Evolutionary conservation across 2,329 filamentous ascomycete species (phyloP).

Genomic region (Colletotrichum sublineola): DNA sequence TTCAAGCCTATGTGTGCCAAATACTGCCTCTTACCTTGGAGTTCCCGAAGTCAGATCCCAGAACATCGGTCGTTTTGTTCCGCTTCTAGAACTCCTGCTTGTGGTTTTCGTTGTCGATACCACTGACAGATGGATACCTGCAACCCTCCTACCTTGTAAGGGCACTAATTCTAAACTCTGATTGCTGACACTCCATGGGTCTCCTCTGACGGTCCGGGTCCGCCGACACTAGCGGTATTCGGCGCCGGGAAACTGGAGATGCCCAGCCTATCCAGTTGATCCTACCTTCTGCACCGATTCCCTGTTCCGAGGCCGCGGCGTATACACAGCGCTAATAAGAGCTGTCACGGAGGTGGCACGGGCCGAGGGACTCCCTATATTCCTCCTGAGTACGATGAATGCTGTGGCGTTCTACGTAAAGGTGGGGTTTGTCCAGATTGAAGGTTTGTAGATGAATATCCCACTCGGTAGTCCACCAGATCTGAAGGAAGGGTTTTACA

Average conservation of each 20-base stretch:
- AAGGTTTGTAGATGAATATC: conserved; percentile 53
- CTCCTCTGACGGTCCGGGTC: conserved; percentile 4
- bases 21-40: background rate
- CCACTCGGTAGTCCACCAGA: conserved; percentile 39
- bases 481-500: background rate
- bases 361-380: conserved; percentile 50
- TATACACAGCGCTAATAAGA: conserved; percentile 51
- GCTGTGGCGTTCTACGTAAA: conserved; percentile 55
- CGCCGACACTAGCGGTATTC: background rate
- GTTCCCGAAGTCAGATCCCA: background rate
- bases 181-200: conserved; percentile 16
- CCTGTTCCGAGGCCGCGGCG: conserved; percentile 52
- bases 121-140: conserved; percentile 1
- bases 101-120: background rate
- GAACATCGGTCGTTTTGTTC: conserved; percentile 8
- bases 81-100: conserved; percentile 1
- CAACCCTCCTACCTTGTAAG: background rate
- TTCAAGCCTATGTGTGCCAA: background rate
- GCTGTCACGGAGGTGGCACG: conserved; percentile 51
- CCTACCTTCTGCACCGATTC: conserved; percentile 57
- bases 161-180: background rate
- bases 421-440: conserved; percentile 52
- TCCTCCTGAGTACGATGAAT: conserved; percentile 56
- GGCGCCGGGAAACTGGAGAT: conserved; percentile 5
- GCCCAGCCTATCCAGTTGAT: conserved; percentile 46